These are phyloP conservation scores for Biscogniauxia sp. DNA, from an alignment of 2,329 filamentous ascomycete genomes.

Conservation along the genomic window DNA sequence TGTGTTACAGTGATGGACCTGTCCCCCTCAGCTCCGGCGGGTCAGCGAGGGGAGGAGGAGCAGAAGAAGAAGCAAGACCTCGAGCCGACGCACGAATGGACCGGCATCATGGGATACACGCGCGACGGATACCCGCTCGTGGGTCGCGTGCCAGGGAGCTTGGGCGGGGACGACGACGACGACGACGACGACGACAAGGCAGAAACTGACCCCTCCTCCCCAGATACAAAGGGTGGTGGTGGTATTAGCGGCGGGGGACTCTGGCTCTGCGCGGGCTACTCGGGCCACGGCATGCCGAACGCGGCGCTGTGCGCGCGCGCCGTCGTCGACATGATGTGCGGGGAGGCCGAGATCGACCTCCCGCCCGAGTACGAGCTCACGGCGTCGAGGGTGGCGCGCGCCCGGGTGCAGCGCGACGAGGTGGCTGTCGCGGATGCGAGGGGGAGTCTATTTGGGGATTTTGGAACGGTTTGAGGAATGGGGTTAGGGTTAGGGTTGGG, in stretches of 20 bases:
- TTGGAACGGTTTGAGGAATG: background rate
- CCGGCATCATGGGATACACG: slow-evolving; percentile 76
- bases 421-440: slow-evolving; percentile 15
- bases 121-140: slow-evolving; percentile 69
- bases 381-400: slow-evolving; percentile 30
- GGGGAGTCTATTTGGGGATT: slow-evolving; percentile 21
- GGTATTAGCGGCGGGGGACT: slow-evolving; percentile 46
- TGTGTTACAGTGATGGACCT: slow-evolving; percentile 38
- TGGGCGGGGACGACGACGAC: slow-evolving; percentile 35
- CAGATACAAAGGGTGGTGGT: background rate
- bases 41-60: slow-evolving; percentile 3
- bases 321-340: slow-evolving; percentile 57
- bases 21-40: slow-evolving; percentile 4
- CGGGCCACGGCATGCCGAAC: slow-evolving; percentile 76
- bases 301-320: slow-evolving; percentile 65
- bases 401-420: slow-evolving; percentile 14
- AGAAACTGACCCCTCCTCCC: too few species aligned
- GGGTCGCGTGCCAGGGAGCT: slow-evolving; percentile 56
- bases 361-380: slow-evolving; percentile 42
- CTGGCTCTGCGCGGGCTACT: slow-evolving; percentile 66
- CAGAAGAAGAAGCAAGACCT: slow-evolving; percentile 42
- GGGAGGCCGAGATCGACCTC: slow-evolving; percentile 35
- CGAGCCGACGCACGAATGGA: slow-evolving; percentile 64
- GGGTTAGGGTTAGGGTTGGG: background rate
- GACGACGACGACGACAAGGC: background rate